Evolutionary conservation across 495 filamentous ascomycete genomes (phyloP).

Genomic region (Letharia columbiana): DNA sequence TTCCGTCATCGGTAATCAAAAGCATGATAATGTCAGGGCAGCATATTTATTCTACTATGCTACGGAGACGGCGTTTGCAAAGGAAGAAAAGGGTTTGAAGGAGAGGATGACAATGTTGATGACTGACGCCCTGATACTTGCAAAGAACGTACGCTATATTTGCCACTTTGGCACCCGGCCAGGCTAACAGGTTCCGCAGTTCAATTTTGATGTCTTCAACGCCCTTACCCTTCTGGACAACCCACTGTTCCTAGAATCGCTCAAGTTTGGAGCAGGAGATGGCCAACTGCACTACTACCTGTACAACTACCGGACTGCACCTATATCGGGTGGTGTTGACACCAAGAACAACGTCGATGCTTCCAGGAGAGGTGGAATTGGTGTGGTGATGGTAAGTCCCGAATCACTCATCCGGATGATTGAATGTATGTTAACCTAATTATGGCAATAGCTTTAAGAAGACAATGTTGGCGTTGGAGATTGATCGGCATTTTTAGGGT

Average conservation of each 20-base stretch:
- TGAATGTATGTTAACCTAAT: neutral
- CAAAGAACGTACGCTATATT: constrained; percentile 53
- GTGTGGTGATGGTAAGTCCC: constrained; percentile 58
- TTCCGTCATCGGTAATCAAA: constrained; percentile 70
- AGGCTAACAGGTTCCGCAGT: constrained; percentile 31
- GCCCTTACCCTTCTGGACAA: constrained; percentile 90
- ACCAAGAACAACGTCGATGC: constrained; percentile 64
- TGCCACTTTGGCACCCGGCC: neutral
- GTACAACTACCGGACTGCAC: constrained; percentile 85
- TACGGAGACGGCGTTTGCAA: constrained; percentile 65
- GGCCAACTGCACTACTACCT: constrained; percentile 93
- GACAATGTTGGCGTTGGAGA: neutral
- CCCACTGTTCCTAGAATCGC: constrained; percentile 78
- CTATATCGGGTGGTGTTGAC: constrained; percentile 76
- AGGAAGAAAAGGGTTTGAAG: constrained; percentile 52
- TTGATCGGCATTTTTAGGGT: neutral
- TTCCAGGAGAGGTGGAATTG: constrained; percentile 72
- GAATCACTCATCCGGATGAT: too few relatives aligned
- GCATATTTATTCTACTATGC: constrained; percentile 98
- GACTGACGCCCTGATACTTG: constrained; percentile 77
- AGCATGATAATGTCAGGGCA: constrained; percentile 68
- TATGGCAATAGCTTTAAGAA: neutral
- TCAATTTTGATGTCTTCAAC: constrained; percentile 93
- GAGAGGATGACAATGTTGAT: constrained; percentile 65
- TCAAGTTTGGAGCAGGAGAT: constrained; percentile 90